phyloP scores from a whole-genome alignment of 1,284 basidiomycete genomes.

The Ustilago sp. region DNA sequence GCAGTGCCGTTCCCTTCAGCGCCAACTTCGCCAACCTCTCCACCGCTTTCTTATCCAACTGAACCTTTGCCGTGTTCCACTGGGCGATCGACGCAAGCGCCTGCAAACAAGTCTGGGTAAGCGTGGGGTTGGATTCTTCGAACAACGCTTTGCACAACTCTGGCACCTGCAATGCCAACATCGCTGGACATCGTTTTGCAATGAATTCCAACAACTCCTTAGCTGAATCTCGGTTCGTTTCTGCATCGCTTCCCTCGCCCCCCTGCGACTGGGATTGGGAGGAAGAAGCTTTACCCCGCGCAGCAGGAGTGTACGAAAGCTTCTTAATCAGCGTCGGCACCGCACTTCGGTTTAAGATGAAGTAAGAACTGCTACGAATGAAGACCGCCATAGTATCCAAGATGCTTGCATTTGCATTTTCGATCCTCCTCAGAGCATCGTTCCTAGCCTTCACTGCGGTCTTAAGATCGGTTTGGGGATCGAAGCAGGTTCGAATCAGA shows the following conservation, averaged over 20 bases:
- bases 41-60: constrained; percentile 70
- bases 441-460: constrained; percentile 76
- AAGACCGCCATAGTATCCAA: constrained; percentile 78
- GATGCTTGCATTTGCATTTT: constrained; percentile 46
- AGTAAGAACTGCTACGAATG: constrained; percentile 79
- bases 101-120: constrained; percentile 74
- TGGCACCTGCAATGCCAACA: constrained; percentile 80
- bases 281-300: constrained; percentile 11
- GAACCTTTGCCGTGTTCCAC: constrained; percentile 38
- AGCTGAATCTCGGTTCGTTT: constrained; percentile 60
- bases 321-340: constrained; percentile 77
- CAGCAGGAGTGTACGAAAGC: constrained; percentile 19
- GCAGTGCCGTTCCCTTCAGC: constrained; percentile 75
- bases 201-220: constrained; percentile 73
- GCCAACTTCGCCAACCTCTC: constrained; percentile 78
- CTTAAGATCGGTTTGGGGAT: constrained; percentile 85
- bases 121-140: constrained; percentile 75
- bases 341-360: constrained; percentile 84
- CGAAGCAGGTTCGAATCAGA: constrained; percentile 82
- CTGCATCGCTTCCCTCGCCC: constrained; percentile 31
- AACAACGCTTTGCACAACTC: constrained; percentile 78
- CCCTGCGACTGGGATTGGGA: constrained; percentile 23
- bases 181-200: constrained; percentile 81
- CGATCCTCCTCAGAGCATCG: constrained; percentile 55
- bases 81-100: constrained; percentile 37